phyloP scores from a whole-genome alignment of 345 rosid species.

The Acer yangbiense region DNA sequence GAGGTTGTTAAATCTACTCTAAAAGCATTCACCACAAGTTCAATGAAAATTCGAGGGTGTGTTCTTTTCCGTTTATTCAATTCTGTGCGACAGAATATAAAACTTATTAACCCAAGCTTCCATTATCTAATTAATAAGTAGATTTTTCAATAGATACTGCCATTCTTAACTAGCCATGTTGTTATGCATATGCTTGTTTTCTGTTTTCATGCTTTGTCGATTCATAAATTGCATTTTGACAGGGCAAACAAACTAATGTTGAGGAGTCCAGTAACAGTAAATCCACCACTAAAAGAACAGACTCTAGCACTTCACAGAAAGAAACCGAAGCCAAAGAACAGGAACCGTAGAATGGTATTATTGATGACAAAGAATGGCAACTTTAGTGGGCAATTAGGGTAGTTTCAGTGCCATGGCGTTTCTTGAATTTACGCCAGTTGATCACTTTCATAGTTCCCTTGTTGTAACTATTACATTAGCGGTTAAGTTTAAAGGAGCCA shows the following conservation, averaged over 20 bases:
- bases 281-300: slow-evolving; percentile 27
- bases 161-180: not conserved
- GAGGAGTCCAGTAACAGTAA: slow-evolving; percentile 36
- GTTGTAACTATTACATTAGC: slow-evolving; percentile 9
- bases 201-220: not conserved
- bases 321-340: slow-evolving; percentile 13
- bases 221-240: slow-evolving; percentile 22
- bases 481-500: slow-evolving; percentile 1
- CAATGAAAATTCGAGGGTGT: not conserved
- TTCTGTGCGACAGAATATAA: not conserved
- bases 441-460: slow-evolving; percentile 4
- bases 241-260: slow-evolving; percentile 34
- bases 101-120: not conserved
- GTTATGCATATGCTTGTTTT: not conserved
- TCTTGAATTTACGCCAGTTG: not conserved
- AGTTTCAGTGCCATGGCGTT: not conserved
- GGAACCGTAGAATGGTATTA: slow-evolving; percentile 16
- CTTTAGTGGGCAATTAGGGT: not conserved
- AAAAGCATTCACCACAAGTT: not conserved
- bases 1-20: not conserved
- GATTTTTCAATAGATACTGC: not conserved
- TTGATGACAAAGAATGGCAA: slow-evolving; percentile 18
- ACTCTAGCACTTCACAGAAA: slow-evolving; percentile 27
- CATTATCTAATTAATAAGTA: not conserved
- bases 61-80: not conserved